These are phyloP conservation scores for Entrophospora sp. DNA, from an alignment of 192 early-diverging fungal species.

Conservation along the genomic window DNA sequence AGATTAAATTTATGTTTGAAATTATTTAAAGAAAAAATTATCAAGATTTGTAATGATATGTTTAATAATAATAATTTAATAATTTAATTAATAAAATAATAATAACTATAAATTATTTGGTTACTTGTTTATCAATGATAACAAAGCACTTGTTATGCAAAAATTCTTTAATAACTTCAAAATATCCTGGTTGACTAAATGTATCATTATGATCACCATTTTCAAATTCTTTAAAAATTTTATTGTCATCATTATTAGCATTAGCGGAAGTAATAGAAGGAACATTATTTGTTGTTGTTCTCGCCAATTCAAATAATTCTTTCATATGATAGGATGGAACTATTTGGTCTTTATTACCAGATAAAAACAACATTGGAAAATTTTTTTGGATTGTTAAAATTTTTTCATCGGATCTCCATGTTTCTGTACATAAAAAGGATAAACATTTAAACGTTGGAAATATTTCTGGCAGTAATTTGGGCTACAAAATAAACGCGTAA, in stretches of 20 bases:
- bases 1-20: too few species aligned
- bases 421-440: conserved; percentile 76
- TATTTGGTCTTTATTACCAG: conserved; percentile 77
- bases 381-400: conserved; percentile 55
- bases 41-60: too few species aligned
- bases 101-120: too few species aligned
- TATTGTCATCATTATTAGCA: too few species aligned
- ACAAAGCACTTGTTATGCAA: too few species aligned
- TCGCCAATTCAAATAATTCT: conserved; percentile 53
- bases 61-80: too few species aligned
- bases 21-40: too few species aligned
- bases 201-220: conserved; percentile 90
- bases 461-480: conserved; percentile 77
- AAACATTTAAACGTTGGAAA: conserved; percentile 63
- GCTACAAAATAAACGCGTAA: conserved; percentile 46
- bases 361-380: conserved; percentile 74
- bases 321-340: conserved; percentile 85
- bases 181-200: conserved; percentile 77
- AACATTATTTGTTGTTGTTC: too few species aligned
- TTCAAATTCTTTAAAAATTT: conserved; percentile 48
- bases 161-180: conserved; percentile 60
- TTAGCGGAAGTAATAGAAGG: too few species aligned
- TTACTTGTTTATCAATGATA: too few species aligned
- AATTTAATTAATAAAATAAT: too few species aligned
- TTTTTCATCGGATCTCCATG: conserved; percentile 73